Evolutionary conservation across 805 yeast species (phyloP).

Genomic region (Diddensiella caesifluorescens): DNA sequence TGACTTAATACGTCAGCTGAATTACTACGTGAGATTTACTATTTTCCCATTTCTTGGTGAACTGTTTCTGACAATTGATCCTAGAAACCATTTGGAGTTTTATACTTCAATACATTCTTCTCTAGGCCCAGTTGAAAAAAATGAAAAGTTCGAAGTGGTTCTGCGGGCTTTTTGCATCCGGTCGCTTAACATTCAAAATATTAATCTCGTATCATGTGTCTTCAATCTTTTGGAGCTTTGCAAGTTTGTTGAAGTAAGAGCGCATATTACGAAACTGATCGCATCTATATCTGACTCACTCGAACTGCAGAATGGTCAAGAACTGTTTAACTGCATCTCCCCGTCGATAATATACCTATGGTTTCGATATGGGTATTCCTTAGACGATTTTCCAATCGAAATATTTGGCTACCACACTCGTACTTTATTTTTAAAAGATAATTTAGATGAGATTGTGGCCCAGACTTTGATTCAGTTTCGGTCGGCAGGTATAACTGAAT

Average conservation of each 20-base stretch:
- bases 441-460: conserved; percentile 7
- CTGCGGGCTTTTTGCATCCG: background rate
- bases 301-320: conserved; percentile 4
- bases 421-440: conserved; percentile 8
- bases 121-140: background rate
- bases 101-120: background rate
- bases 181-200: background rate
- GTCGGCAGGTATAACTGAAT: background rate
- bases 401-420: conserved; percentile 18
- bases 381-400: conserved; percentile 4
- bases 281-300: background rate
- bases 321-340: conserved; percentile 12
- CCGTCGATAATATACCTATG: conserved; percentile 13
- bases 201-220: background rate
- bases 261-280: background rate
- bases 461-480: conserved; percentile 1
- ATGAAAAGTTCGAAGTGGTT: background rate
- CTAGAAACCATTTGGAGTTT: background rate
- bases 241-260: background rate
- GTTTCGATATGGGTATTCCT: conserved; percentile 2
- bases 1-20: background rate
- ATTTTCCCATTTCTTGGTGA: background rate
- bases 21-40: background rate
- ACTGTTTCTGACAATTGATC: background rate
- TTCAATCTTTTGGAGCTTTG: conserved; percentile 3